Evolutionary conservation across 345 rosid genomes (phyloP), one percentile per base, ranked within the genome.

Genomic region (Rhodamnia argentea): DNA sequence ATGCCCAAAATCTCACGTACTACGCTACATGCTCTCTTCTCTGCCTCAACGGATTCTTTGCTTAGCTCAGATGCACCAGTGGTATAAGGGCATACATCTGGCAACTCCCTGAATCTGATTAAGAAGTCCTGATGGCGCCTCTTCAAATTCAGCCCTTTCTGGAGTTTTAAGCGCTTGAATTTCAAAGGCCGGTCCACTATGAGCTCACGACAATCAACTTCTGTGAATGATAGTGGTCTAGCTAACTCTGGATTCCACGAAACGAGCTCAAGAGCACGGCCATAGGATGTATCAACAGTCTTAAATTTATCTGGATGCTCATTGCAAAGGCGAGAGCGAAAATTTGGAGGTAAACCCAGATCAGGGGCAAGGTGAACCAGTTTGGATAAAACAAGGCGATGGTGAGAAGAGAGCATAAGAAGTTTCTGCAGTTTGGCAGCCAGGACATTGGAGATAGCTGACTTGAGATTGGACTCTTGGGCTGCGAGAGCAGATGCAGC

Each of bases 271-370:
- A 96, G 91, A 0, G 98, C 98, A 82, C 93, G 94, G 55, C 98
- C 99, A 40, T 95, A 94, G 4, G 96, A 94, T 50, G 98, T 96
- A 47, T 93, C 95, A 13, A 95, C 94, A 37, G 90, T 92, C 94
- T 90, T 95, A 90, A 97, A 95, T 89, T 89, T 93, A 18, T 93
- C 94, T 0, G 96, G 97, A 86, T 92, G 91, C 74, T 94, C 98
- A 90, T 94, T 94, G 89, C 99, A 96, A 54, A 96, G 96, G 32
- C 96, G 90, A 54, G 98, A 95, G 83, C 97, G 92, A 86, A 97
- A 96, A 89, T 94, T 95, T n/a, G 98, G 94, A 76, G 95, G 95
- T 22, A 97, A 91, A 23, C 99, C 99, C 60, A 97, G 94, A 91
- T 97, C 96, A 10, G 98, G 96, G 4, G 93, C 96, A 37, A 97